Conservation (phyloP, 768 basidiomycete genomes). For the Psilocybe sp. region DNA sequence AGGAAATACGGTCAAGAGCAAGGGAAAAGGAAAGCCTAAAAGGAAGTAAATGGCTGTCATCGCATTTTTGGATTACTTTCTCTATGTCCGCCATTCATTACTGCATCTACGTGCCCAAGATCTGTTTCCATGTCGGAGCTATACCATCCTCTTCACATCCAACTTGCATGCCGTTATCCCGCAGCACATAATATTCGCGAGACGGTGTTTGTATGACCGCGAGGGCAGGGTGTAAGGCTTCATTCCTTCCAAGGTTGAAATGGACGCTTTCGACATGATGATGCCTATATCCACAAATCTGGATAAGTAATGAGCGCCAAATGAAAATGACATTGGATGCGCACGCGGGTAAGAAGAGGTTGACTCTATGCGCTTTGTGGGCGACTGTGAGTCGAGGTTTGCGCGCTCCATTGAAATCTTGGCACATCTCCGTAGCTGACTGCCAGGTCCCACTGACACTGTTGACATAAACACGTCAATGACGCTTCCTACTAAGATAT, state of each 20-base stretch:
- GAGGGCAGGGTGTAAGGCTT: conserved; percentile 55
- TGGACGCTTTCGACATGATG: conserved; percentile 79
- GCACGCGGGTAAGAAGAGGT: conserved; percentile 67
- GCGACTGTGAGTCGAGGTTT: not conserved
- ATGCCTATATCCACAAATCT: conserved; percentile 39
- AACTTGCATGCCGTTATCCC: conserved; percentile 75
- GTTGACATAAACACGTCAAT: conserved; percentile 1
- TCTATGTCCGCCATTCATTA: not conserved
- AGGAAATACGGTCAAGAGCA: conserved; percentile 18
- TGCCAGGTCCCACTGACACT: conserved; percentile 73
- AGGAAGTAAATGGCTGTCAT: conserved; percentile 2
- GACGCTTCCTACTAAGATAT: conserved; percentile 3
- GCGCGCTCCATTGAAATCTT: conserved; percentile 59
- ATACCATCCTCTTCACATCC: conserved; percentile 77
- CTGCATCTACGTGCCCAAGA: conserved; percentile 31
- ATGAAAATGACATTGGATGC: conserved; percentile 15
- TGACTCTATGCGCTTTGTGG: conserved; percentile 29
- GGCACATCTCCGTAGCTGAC: conserved; percentile 67
- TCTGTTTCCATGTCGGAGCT: conserved; percentile 54
- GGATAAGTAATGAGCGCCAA: not conserved
- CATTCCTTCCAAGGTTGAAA: conserved; percentile 42
- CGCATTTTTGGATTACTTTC: not conserved
- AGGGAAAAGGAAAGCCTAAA: conserved; percentile 8
- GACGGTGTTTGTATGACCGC: conserved; percentile 70
- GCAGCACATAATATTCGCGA: conserved; percentile 66